These are phyloP conservation scores for Penicillium ochrochloron DNA, from an alignment of 495 filamentous ascomycete genomes.

Conservation along the genomic window DNA sequence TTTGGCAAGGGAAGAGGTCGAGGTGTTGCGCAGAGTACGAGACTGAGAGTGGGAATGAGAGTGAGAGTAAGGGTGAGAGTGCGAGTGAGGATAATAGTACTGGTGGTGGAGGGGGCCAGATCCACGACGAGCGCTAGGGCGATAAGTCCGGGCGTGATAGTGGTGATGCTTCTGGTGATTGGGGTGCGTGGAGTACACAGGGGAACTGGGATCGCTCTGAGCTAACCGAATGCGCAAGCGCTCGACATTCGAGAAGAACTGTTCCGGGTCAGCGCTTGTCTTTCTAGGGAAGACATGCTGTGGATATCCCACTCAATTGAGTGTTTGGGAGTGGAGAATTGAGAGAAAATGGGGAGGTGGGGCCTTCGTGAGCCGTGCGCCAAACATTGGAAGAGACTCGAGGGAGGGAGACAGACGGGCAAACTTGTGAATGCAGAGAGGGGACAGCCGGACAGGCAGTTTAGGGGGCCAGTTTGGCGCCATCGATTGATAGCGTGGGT, in stretches of 20 bases:
- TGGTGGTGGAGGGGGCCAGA: slow-evolving; percentile 17
- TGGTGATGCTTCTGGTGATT: slow-evolving; percentile 17
- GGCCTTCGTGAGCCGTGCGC: slow-evolving; percentile 14
- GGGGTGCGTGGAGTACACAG: slow-evolving; percentile 23
- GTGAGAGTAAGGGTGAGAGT: not conserved
- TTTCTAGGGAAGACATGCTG: slow-evolving; percentile 17
- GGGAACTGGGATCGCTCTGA: slow-evolving; percentile 32
- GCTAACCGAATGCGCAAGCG: slow-evolving; percentile 41
- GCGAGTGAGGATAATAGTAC: slow-evolving; percentile 9
- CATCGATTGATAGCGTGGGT: slow-evolving; percentile 36
- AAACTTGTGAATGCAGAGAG: not conserved
- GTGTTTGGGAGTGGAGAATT: not conserved
- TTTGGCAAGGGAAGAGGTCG: slow-evolving; percentile 19
- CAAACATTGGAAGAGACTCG: slow-evolving; percentile 10
- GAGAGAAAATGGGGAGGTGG: slow-evolving; percentile 11
- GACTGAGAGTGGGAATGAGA: slow-evolving; percentile 13
- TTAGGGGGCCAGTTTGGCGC: slow-evolving; percentile 18
- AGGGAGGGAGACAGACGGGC: not conserved
- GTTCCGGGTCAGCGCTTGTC: slow-evolving; percentile 22
- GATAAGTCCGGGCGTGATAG: slow-evolving; percentile 30
- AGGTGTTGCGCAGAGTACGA: slow-evolving; percentile 17
- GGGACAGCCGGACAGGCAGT: not conserved
- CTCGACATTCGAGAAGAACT: slow-evolving; percentile 52
- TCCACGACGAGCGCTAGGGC: slow-evolving; percentile 19
- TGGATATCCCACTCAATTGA: slow-evolving; percentile 7